These are phyloP conservation scores for Carpinus fangiana DNA, from an alignment of 306 rosid species.

Conservation along the genomic window DNA sequence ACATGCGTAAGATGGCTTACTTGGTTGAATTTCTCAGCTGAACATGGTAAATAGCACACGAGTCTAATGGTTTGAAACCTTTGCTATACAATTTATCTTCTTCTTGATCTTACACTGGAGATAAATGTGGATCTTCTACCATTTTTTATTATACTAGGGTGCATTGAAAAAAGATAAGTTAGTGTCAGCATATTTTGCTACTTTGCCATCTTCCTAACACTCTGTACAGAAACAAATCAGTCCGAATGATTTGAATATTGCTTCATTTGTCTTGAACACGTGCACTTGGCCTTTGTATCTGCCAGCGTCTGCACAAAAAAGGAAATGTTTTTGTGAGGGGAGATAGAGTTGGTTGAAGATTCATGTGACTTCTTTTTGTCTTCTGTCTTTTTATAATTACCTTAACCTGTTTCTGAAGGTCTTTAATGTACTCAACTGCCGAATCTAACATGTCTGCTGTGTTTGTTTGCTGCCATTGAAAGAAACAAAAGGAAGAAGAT, in stretches of 20 bases:
- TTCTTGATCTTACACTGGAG: not conserved
- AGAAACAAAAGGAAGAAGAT: not conserved
- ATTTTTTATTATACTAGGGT: not conserved
- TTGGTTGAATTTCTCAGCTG: not conserved
- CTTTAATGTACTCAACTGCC: slow-evolving; percentile 73
- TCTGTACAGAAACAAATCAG: slow-evolving; percentile 37
- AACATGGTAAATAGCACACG: not conserved
- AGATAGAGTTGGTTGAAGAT: slow-evolving; percentile 15
- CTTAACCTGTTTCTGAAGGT: slow-evolving; percentile 76
- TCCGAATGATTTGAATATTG: slow-evolving; percentile 30
- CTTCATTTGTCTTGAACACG: slow-evolving; percentile 54
- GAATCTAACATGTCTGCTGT: slow-evolving; percentile 86
- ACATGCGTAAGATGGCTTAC: not conserved
- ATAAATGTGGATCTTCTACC: not conserved
- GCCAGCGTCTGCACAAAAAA: slow-evolving; percentile 59
- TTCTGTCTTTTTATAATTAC: slow-evolving; percentile 39
- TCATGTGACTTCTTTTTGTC: not conserved
- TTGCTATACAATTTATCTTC: not conserved
- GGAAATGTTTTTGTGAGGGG: slow-evolving; percentile 24
- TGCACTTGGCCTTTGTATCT: slow-evolving; percentile 63
- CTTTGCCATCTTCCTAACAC: slow-evolving; percentile 21
- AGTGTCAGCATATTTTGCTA: not conserved
- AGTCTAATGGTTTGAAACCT: not conserved
- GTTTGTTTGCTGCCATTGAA: slow-evolving; percentile 69
- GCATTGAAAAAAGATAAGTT: not conserved